Base-by-base conservation (phyloP, 2,329 filamentous ascomycete genomes). In the Orbilia ellipsospora region DNA sequence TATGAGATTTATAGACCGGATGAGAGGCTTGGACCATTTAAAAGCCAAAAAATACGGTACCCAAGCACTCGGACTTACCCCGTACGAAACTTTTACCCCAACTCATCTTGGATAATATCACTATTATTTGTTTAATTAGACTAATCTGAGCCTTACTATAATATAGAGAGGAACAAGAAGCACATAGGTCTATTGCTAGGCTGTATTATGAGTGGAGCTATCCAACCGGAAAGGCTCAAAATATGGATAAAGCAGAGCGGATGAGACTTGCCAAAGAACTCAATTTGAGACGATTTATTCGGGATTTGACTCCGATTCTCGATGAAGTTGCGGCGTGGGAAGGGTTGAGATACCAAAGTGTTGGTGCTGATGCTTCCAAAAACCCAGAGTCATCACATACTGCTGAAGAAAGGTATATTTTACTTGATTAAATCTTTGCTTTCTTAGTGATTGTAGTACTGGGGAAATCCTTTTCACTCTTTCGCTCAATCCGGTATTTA, bases 321-420 rank as follows among this genome's bases (percentile, higher is more conserved):
- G 31, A 42, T 3, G 26, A 56, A 0, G 15, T 66, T 16, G 48
- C 16, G 2, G 55, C 36, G 12, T 73, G 54, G 13, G 69, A 73
- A 18, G 50, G 2, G 1, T 54, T 48, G 7, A 52, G 10, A 44
- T 15, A 6, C 31, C 31, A 18, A 8, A 16, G 4, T 3, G 23
- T 23, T 23, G 40, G 23, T 57, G 10, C 1, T 12, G 44, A 52
- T 48, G 16, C 16, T 48, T 7, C 13, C 15, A 1, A 18, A 52
- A 48, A 13, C 16, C 44, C 3, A n/a, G 16, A 5, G 13, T 13
- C 13, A 48, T 18, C 44, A 15, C 6, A 48, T n/a, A 40, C n/a
- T 10, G 31, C 36, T 18, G 13, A 52, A 20, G 54, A 54, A 36
- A 73, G 69, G 69, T 73, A 73, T 42, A 65, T 73, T 12, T 56